Percentiles rank a stretch among this genome's conserved stretches.
Evolutionary conservation across 192 early-diverging fungal genomes (phyloP).

Genomic region (Backusella parvicylindrica): DNA sequence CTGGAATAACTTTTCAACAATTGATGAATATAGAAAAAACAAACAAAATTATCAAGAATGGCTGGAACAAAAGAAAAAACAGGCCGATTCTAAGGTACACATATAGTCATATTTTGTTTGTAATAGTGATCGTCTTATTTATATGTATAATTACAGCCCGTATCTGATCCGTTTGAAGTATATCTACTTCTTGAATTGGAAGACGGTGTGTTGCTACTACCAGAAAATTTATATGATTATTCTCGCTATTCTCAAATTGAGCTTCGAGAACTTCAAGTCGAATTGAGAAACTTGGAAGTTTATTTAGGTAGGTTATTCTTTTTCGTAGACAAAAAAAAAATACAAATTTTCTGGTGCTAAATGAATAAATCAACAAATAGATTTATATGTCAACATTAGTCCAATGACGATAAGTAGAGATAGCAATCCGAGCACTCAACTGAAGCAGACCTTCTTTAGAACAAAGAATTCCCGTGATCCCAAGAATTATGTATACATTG

Average conservation of each 20-base stretch:
- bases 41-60: slow-evolving; percentile 28
- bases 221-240: slow-evolving; percentile 58
- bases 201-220: slow-evolving; percentile 47
- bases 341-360: too few relatives aligned
- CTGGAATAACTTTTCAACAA: slow-evolving; percentile 52
- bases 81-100: slow-evolving; percentile 51
- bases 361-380: slow-evolving; percentile 16
- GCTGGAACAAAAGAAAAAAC: slow-evolving; percentile 34
- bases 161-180: slow-evolving; percentile 55
- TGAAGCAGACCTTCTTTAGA: slow-evolving; percentile 12
- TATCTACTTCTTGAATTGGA: slow-evolving; percentile 43
- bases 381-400: slow-evolving; percentile 55
- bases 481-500: slow-evolving; percentile 50
- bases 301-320: slow-evolving; percentile 52
- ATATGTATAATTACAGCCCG: background rate
- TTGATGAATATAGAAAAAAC: slow-evolving; percentile 61
- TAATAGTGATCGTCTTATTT: too few relatives aligned
- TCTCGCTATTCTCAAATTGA: slow-evolving; percentile 50
- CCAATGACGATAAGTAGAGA: slow-evolving; percentile 52
- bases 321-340: background rate
- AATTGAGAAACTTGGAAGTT: slow-evolving; percentile 57
- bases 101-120: too few relatives aligned
- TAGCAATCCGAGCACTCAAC: slow-evolving; percentile 22
- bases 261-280: slow-evolving; percentile 62
- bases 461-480: slow-evolving; percentile 32